Evolutionary conservation across 192 early-diverging fungal species (phyloP), one percentile per base, ranked within the genome.

Genomic region (Rhizoclosmatium globosum): DNA sequence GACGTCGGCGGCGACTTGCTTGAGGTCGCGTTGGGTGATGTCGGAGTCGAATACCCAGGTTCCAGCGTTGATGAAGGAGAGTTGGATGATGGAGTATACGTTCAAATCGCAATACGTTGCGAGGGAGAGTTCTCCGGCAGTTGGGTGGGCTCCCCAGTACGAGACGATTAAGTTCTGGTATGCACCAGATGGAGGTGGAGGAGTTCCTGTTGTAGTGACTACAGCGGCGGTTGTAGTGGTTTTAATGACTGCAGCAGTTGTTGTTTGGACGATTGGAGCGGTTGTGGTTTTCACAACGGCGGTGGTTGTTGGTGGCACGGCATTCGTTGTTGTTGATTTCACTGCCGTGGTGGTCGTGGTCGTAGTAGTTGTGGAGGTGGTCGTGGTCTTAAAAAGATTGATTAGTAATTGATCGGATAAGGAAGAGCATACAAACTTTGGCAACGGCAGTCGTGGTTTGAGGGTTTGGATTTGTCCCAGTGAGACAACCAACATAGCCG

Each of bases 1-100:
- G 81, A 94, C 92, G 65, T 92, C 92, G 7, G 76, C 58, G 15
- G 84, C 89, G 15, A 94, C 69, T 39, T 81, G 41, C 1, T 7
- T 11, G 9, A 39, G 4, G 46, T 47, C 15, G 13, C 67, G 67
- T 46, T 39, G 15, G 46, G 67, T 45, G 1, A 68, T 68, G 67
- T 68, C 67, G 31, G 42, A n/a, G 31, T 68, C 67, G 31, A 68
- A 68, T 13, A 68, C 67, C 4, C 19, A 31, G 61, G 13, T 11
- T 9, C 13, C 13, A 1, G 19, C 61, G 0, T 13, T 64, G 1
- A 64, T 64, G 61, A 64, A 64, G 61, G 61, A 17, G 15, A 64
- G 61, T 13, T 64, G 15, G 61, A 64, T 64, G 23, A 23, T 17
- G 17, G 61, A 21, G 61, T 64, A 64, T 9, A 64, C 38, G 15